Percentiles rank a stretch among this genome's conserved stretches.
These are phyloP conservation scores for Maudiozyma pseudohumilis DNA, from an alignment of 805 yeast genomes.

Conservation along the genomic window DNA sequence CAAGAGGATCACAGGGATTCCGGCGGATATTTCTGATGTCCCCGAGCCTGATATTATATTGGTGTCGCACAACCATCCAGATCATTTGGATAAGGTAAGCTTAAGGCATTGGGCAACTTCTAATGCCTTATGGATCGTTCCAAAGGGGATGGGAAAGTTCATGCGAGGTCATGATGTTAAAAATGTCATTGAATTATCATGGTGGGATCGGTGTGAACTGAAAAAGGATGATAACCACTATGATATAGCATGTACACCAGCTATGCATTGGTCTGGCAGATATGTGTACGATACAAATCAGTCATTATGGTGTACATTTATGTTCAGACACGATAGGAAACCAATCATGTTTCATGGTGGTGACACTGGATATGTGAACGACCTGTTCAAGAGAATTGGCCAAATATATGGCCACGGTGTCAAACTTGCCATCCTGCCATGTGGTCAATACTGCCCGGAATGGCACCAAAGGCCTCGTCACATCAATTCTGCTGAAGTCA, in stretches of 20 bases:
- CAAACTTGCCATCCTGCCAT: slow-evolving; percentile 67
- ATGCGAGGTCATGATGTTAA: slow-evolving; percentile 50
- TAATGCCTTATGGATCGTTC: slow-evolving; percentile 70
- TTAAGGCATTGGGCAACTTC: slow-evolving; percentile 30
- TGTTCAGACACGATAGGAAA: slow-evolving; percentile 54
- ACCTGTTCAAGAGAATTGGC: slow-evolving; percentile 58
- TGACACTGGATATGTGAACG: slow-evolving; percentile 83
- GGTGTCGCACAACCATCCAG: slow-evolving; percentile 93
- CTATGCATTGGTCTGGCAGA: slow-evolving; percentile 96
- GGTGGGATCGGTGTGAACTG: slow-evolving; percentile 74
- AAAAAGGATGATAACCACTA: slow-evolving; percentile 39
- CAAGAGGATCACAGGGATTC: slow-evolving; percentile 68
- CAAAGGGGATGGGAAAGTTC: slow-evolving; percentile 59
- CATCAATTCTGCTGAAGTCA: slow-evolving; percentile 69
- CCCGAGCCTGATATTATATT: slow-evolving; percentile 62
- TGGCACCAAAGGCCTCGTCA: slow-evolving; percentile 93
- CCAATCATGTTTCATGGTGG: slow-evolving; percentile 87
- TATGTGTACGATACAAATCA: slow-evolving; percentile 68
- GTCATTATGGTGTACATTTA: slow-evolving; percentile 83
- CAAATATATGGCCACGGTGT: slow-evolving; percentile 50
- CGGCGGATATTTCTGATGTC: slow-evolving; percentile 53
- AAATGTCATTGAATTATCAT: slow-evolving; percentile 66
- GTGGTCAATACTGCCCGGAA: slow-evolving; percentile 90
- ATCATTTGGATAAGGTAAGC: slow-evolving; percentile 68
- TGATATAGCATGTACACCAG: slow-evolving; percentile 82